phyloP scores from a whole-genome alignment of 1,139 yeast species.

The Candida mesenterica region DNA sequence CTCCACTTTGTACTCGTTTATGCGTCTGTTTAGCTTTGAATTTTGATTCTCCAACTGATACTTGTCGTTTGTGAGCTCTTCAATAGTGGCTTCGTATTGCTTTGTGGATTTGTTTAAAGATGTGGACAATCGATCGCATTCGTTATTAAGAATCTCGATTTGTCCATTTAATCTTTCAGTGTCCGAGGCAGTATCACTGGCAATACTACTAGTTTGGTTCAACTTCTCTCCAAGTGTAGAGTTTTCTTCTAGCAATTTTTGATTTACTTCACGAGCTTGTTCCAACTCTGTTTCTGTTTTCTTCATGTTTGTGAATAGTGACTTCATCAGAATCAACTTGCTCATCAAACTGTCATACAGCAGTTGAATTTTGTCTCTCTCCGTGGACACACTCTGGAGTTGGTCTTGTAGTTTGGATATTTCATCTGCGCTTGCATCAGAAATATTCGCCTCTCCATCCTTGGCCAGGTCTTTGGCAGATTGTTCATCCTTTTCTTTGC shows the following conservation, averaged over 20 bases:
- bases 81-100: conserved; percentile 44
- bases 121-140: conserved; percentile 61
- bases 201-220: background rate
- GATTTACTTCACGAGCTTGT: conserved; percentile 41
- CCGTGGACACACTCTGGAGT: conserved; percentile 26
- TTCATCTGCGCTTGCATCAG: conserved; percentile 3
- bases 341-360: conserved; percentile 76
- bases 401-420: background rate
- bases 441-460: conserved; percentile 1
- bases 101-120: conserved; percentile 48
- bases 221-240: background rate
- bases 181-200: background rate
- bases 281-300: conserved; percentile 72
- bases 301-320: conserved; percentile 72
- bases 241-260: conserved; percentile 27
- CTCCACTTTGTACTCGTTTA: conserved; percentile 40
- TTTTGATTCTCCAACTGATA: conserved; percentile 42
- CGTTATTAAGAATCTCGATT: conserved; percentile 55
- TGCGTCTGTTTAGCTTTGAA: conserved; percentile 30
- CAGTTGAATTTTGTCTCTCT: conserved; percentile 64
- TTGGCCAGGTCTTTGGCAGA: too few relatives aligned
- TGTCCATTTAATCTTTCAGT: conserved; percentile 44
- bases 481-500: too few relatives aligned
- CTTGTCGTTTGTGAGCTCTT: conserved; percentile 45
- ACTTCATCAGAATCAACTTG: conserved; percentile 76